Conservation (phyloP, 176 grass and related monocot genomes). For the Sorghum bicolor region DNA sequence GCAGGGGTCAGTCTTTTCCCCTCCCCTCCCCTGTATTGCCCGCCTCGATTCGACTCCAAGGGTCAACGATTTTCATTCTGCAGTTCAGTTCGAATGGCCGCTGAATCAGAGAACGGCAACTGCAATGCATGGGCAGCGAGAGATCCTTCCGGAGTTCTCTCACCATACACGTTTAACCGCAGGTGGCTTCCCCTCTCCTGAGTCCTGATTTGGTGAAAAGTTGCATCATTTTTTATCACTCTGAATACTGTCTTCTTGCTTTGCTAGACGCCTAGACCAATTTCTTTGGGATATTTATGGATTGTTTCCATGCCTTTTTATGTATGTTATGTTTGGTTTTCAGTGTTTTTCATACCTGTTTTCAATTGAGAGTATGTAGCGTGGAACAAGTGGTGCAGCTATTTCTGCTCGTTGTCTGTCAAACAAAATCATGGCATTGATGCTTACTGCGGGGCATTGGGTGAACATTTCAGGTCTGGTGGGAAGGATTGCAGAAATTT, state of each 20-base stretch:
- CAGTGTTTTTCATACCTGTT: neutral
- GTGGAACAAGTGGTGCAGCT: neutral
- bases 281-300: neutral
- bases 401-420: neutral
- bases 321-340: neutral
- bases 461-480: neutral
- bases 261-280: neutral
- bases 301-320: neutral
- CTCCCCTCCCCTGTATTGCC: too few species aligned
- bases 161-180: constrained; percentile 63
- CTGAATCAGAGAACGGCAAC: constrained; percentile 34
- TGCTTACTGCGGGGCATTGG: too few species aligned
- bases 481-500: neutral
- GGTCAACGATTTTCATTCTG: too few species aligned
- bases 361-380: neutral
- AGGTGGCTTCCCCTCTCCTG: constrained; percentile 33
- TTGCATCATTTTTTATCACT: neutral
- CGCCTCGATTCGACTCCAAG: too few species aligned
- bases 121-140: constrained; percentile 71
- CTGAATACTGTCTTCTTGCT: neutral
- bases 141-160: constrained; percentile 60
- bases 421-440: neutral
- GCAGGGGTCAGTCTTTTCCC: too few species aligned
- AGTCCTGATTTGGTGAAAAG: neutral
- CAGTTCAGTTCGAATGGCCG: constrained; percentile 39